Conservation (phyloP, 2,329 filamentous ascomycete genomes). For the Ascochyta koolunga region DNA sequence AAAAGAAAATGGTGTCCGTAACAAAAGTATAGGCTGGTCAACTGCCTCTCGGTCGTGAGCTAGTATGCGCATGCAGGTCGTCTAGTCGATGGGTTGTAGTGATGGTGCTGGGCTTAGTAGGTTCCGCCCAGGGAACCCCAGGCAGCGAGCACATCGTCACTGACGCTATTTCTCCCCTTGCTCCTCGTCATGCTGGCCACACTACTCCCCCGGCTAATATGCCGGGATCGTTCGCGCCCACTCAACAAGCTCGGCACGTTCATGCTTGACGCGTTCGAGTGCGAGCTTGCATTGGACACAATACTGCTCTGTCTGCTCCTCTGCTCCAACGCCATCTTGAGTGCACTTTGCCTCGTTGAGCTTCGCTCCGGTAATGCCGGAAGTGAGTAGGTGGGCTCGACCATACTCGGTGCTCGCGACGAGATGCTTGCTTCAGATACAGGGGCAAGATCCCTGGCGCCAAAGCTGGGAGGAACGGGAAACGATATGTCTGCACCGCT, state of each 20-base stretch:
- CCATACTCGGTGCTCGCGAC: conserved; percentile 30
- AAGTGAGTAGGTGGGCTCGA: conserved; percentile 18
- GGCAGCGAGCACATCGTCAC: conserved; percentile 55
- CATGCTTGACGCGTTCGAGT: conserved; percentile 12
- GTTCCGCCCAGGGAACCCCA: conserved; percentile 55
- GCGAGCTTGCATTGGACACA: conserved; percentile 18
- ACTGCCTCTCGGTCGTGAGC: background rate
- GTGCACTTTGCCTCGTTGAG: conserved; percentile 1
- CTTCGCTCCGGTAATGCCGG: conserved; percentile 1
- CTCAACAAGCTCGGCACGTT: conserved; percentile 4
- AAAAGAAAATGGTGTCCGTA: background rate
- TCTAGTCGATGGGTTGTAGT: background rate
- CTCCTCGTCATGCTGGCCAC: conserved; percentile 27
- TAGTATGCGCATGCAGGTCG: background rate
- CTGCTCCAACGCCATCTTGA: conserved; percentile 1
- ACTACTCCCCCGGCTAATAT: conserved; percentile 32
- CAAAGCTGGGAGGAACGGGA: conserved; percentile 21
- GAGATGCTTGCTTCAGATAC: conserved; percentile 30
- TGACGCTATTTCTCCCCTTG: conserved; percentile 46
- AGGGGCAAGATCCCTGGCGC: conserved; percentile 24
- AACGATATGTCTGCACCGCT: conserved; percentile 40
- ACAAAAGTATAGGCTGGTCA: too few species aligned
- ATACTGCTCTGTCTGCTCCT: conserved; percentile 32
- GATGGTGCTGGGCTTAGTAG: conserved; percentile 15
- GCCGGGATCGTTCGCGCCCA: conserved; percentile 16